Percentiles rank a stretch among this genome's conserved stretches.
phyloP scores from a whole-genome alignment of 176 grass and related monocot species.

The Oryza meridionalis region DNA sequence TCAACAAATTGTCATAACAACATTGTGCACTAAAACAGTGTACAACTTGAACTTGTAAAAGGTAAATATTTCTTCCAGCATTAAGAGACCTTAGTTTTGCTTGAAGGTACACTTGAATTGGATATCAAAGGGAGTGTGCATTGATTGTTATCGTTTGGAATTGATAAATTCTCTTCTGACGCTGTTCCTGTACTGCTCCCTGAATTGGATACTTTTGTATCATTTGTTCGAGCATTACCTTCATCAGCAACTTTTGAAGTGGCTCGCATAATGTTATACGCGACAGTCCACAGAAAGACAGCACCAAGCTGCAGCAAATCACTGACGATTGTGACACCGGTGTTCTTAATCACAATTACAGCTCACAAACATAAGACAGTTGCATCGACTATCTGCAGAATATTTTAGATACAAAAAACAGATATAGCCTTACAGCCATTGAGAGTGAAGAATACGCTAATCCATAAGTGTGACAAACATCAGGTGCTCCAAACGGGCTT shows the following conservation, averaged over 20 bases:
- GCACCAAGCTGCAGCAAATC: conserved; percentile 68
- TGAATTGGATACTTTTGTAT: conserved; percentile 21
- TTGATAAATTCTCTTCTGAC: conserved; percentile 34
- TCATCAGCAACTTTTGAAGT: conserved; percentile 49
- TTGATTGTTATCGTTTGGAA: not conserved
- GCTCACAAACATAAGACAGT: conserved; percentile 21
- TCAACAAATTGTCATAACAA: not conserved
- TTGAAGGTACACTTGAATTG: not conserved
- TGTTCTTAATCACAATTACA: not conserved
- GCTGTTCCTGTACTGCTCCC: not conserved
- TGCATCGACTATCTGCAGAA: not conserved
- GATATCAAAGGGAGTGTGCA: conserved; percentile 40
- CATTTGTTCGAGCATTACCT: conserved; percentile 13
- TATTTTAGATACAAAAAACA: not conserved
- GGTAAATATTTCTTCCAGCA: not conserved
- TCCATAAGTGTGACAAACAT: conserved; percentile 63
- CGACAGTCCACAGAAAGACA: conserved; percentile 73
- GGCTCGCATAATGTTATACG: conserved; percentile 68
- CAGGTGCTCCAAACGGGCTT: conserved; percentile 74
- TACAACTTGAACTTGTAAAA: not conserved
- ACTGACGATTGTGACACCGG: not conserved
- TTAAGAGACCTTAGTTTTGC: conserved; percentile 48
- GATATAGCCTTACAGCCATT: conserved; percentile 56
- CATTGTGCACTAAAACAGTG: not conserved
- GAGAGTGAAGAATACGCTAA: conserved; percentile 85